Evolutionary conservation across 2,329 filamentous ascomycete genomes (phyloP), one percentile per base, ranked within the genome.

Genomic region (Fusarium virguliforme): DNA sequence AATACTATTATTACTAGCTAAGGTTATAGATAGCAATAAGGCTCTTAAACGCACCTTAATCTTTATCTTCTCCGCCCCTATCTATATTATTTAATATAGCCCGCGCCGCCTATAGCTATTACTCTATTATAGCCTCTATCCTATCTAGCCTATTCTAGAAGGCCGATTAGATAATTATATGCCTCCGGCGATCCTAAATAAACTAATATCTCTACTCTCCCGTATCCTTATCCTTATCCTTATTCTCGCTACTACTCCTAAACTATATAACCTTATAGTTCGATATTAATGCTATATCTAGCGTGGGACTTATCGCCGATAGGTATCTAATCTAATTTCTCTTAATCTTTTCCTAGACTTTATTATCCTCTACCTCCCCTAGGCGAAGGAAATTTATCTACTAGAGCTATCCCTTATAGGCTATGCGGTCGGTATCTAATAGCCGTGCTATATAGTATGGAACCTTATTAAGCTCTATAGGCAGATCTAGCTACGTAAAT

Each of bases 241-340:
- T 15, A 6, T 28, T 24, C 3, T 40, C 54, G 13, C 10, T 26
- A 12, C 38, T 15, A n/a, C 35, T n/a, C 15, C 35, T 43, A 8
- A 43, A 58, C 55, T 26, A 38, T 26, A 58, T 26, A 58, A 46
- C 40, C 37, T 58, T 58, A 38, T 38, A 38, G 28, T 58, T 58
- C 38, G 38, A 38, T 43, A 38, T 38, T 26, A 58, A 26, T 26
- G 26, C 38, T 58, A 24, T 38, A 46, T 58, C 26, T 7, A 26
- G 55, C 38, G 38, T 43, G 28, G 26, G 37, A 24, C 55, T 58
- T 26, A 26, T 58, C 55, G 55, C 55, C 37, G 55, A 58, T 34
- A 58, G 26, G 38, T 58, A 58, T 46, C 55, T 38, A 7, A 58
- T 34, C 38, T 38, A 58, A 38, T 58, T 58, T n/a, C 7, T 58